Base-by-base conservation (phyloP, 225 moss, liverwort and hornwort genomes). In the Ulota crispa region DNA sequence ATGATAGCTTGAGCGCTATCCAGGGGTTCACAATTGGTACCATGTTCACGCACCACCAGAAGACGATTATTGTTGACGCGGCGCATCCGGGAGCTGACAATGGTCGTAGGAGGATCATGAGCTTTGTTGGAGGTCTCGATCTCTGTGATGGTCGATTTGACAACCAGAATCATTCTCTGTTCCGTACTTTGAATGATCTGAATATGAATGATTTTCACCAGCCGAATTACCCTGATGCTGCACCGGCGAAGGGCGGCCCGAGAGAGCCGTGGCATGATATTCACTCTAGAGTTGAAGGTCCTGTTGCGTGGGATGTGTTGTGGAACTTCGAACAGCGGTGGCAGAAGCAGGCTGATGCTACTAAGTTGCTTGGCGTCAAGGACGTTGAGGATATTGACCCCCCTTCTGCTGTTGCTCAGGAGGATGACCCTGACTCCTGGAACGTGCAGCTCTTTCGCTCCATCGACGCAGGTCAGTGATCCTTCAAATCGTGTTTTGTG, bases 211-310 rank as follows among this genome's bases (percentile, higher is more conserved):
- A 95, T 27, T 92, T 92, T 64, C 96, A 96, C 73, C 96, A 96
- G 83, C 92, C 94, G 56, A 96, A 94, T 69, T 94, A 78, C 27
- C 20, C 81, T 0, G 93, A 62, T 18, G 47, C 81, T 8, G 34
- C 89, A 3, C 65, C 70, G 3, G 88, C 82, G 9, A 82, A 72
- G 28, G 96, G 94, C 34, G 94, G 96, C 1, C 94, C 96, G 13
- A 89, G 96, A 19, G 94, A 94, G 82, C 96, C 96, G 7, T 96
- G 96, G 96, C 96, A 96, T 57, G 96, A 96, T 15, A 96, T 96
- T 45, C 96, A 96, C 64, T 78, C 85, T 36, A 54, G 76, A 23
- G 14, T 96, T 7, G 96, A 96, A 73, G 96, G 96, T 2, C 78
- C 82, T 0, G 78, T 91, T 15, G 96, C 96, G 4, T 96, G 96